A percentile compares a stretch with the other conserved stretches of the same genome.
Evolutionary conservation across 441 rosid genomes (phyloP).

Genomic region (Codiaeum variegatum): DNA sequence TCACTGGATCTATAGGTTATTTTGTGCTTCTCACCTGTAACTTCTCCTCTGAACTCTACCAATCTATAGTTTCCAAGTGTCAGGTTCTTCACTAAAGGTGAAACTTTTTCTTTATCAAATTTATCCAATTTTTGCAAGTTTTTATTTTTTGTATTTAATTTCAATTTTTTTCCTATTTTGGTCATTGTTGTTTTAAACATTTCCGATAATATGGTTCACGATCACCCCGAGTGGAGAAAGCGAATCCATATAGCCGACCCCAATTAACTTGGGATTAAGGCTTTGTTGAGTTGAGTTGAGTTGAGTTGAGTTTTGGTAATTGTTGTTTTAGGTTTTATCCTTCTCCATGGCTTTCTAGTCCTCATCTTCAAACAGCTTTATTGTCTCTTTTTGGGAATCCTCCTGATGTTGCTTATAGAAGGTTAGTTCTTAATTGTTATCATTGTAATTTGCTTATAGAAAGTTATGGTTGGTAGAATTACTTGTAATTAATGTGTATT

Average conservation of each 20-base stretch:
- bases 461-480: too few relatives aligned
- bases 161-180: not conserved
- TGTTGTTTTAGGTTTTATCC: conserved; percentile 31
- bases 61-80: conserved; percentile 41
- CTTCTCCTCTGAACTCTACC: conserved; percentile 36
- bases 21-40: conserved; percentile 33
- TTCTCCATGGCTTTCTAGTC: conserved; percentile 51
- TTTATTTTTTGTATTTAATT: not conserved
- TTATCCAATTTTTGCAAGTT: not conserved
- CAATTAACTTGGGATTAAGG: too few relatives aligned
- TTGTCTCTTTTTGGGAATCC: conserved; percentile 33
- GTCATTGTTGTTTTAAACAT: conserved; percentile 1
- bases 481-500: not conserved
- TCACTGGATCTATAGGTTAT: conserved; percentile 34
- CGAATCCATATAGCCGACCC: too few relatives aligned
- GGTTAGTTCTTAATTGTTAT: conserved; percentile 22
- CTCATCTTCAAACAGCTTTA: conserved; percentile 51
- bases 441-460: too few relatives aligned
- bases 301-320: not conserved
- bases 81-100: conserved; percentile 39
- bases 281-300: too few relatives aligned
- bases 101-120: not conserved
- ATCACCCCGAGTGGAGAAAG: too few relatives aligned
- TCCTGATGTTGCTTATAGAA: conserved; percentile 35
- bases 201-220: too few relatives aligned